Percentiles rank a stretch among this genome's conserved stretches.
phyloP scores from a whole-genome alignment of 495 filamentous ascomycete species.

The Hypomontagnella submonticulosa region DNA sequence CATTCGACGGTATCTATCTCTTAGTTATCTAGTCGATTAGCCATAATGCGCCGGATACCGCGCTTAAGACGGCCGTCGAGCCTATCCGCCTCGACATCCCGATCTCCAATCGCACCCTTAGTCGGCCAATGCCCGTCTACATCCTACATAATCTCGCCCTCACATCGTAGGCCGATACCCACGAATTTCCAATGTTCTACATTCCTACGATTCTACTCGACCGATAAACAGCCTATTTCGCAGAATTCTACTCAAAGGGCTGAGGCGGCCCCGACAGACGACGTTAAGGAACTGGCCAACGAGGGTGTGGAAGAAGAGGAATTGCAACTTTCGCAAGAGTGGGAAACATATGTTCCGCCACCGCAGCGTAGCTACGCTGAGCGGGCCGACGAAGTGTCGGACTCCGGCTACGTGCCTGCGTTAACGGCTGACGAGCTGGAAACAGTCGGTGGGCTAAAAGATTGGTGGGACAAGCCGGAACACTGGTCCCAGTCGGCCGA shows the following conservation, averaged over 20 bases:
- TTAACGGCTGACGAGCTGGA: constrained; percentile 66
- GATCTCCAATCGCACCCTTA: constrained; percentile 16
- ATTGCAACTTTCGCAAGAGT: not conserved
- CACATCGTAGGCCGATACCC: constrained; percentile 15
- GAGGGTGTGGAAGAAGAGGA: constrained; percentile 5
- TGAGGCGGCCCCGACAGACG: constrained; percentile 9
- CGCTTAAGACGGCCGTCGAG: constrained; percentile 41
- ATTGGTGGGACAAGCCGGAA: constrained; percentile 60
- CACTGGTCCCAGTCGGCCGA: constrained; percentile 54
- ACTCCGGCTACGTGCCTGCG: constrained; percentile 67
- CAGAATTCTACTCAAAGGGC: not conserved
- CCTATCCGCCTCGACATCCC: constrained; percentile 26
- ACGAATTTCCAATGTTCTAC: constrained; percentile 7
- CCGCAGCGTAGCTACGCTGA: constrained; percentile 36
- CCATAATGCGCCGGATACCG: constrained; percentile 48
- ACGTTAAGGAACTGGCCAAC: not conserved
- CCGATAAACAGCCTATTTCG: constrained; percentile 20
- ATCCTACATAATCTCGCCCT: constrained; percentile 15
- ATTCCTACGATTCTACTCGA: constrained; percentile 39
- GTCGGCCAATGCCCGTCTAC: constrained; percentile 15
- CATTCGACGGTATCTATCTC: not conserved
- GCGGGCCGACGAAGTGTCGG: constrained; percentile 43
- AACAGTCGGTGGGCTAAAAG: constrained; percentile 63
- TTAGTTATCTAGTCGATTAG: constrained; percentile 1
- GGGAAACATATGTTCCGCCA: constrained; percentile 28